phyloP scores from a whole-genome alignment of 805 yeast genomes.

The Yarrowia porcina region DNA sequence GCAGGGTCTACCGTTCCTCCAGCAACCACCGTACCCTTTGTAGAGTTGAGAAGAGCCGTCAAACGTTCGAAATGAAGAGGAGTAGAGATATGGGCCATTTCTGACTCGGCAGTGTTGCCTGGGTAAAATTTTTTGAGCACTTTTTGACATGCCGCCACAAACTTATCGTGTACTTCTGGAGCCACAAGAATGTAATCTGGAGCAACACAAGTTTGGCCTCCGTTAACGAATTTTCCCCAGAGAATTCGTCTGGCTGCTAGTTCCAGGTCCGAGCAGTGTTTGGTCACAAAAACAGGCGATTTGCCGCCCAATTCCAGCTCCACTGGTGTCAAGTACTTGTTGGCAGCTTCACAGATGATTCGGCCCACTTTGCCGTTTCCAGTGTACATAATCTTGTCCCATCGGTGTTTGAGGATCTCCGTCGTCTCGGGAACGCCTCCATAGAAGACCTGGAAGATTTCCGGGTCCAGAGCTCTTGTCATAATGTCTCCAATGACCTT shows the following conservation, averaged over 20 bases:
- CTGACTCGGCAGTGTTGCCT: constrained; percentile 27
- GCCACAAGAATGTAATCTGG: constrained; percentile 80
- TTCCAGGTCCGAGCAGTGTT: not conserved
- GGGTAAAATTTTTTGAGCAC: constrained; percentile 45
- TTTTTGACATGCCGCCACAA: constrained; percentile 44
- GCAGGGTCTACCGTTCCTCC: constrained; percentile 34
- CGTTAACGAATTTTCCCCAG: constrained; percentile 76
- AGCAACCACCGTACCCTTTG: constrained; percentile 30
- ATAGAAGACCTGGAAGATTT: constrained; percentile 59
- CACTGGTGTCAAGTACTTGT: constrained; percentile 74
- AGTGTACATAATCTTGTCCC: constrained; percentile 82
- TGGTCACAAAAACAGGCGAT: constrained; percentile 61
- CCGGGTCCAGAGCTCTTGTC: constrained; percentile 51
- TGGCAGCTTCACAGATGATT: constrained; percentile 75
- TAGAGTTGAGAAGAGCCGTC: constrained; percentile 39
- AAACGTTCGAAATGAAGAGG: constrained; percentile 52
- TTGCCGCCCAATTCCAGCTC: constrained; percentile 89
- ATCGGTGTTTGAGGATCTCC: constrained; percentile 56
- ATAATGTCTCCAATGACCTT: constrained; percentile 54
- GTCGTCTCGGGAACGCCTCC: constrained; percentile 71
- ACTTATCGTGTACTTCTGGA: constrained; percentile 50
- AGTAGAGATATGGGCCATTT: constrained; percentile 61
- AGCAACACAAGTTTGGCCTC: constrained; percentile 93
- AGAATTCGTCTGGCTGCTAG: constrained; percentile 57
- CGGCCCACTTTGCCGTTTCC: constrained; percentile 77